phyloP scores from a whole-genome alignment of 352 stramenopile genomes.

The Blastocystis sp. region DNA sequence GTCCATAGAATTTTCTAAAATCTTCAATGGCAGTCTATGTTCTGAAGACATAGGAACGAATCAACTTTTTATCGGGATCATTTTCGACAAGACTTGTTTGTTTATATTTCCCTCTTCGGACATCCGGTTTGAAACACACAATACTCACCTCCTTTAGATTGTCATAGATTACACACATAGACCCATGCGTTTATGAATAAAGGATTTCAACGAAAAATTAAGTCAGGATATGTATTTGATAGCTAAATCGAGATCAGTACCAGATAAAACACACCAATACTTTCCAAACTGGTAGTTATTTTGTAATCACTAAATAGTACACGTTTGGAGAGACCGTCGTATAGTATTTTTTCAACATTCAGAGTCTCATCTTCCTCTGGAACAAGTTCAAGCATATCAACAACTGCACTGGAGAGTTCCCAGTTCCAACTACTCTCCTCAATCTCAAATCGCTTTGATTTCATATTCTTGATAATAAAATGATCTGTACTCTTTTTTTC shows the following conservation, averaged over 20 bases:
- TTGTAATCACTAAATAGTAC: not conserved
- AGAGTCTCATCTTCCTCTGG: not conserved
- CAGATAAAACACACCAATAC: conserved; percentile 5
- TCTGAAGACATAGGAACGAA: not conserved
- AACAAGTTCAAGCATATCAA: not conserved
- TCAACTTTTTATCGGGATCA: not conserved
- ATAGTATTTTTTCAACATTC: conserved; percentile 12
- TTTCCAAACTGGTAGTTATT: not conserved
- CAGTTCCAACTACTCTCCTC: conserved; percentile 38
- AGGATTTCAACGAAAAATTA: not conserved
- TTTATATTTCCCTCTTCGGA: not conserved
- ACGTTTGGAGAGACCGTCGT: not conserved
- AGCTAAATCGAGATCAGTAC: not conserved
- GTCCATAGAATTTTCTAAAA: not conserved
- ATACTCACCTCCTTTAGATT: not conserved
- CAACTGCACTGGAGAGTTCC: not conserved
- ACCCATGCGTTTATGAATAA: not conserved
- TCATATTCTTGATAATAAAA: not conserved
- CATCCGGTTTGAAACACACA: conserved; percentile 33
- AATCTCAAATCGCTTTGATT: conserved; percentile 21
- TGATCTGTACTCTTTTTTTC: not conserved
- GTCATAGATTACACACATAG: conserved; percentile 29
- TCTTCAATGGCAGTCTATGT: not conserved
- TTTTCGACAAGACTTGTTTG: not conserved
- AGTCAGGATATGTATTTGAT: conserved; percentile 53